Conservation (phyloP, 2,329 filamentous ascomycete genomes). For the Ascosphaera aggregata region DNA sequence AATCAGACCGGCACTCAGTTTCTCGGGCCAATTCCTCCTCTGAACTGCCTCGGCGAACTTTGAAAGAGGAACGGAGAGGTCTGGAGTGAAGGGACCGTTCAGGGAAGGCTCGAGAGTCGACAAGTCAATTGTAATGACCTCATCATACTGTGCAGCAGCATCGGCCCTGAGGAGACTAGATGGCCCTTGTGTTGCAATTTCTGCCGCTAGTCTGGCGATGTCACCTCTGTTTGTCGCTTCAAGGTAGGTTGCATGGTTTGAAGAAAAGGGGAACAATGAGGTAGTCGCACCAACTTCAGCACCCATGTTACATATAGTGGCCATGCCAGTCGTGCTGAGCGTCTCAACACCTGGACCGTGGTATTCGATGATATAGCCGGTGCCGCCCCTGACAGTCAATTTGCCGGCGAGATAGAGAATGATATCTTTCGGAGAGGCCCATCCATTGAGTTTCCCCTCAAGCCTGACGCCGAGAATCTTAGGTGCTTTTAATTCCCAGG, state of each 20-base stretch:
- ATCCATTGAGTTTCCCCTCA: conserved; percentile 62
- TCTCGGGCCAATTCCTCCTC: conserved; percentile 72
- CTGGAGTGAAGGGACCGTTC: conserved; percentile 92
- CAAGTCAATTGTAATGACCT: conserved; percentile 75
- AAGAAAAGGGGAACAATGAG: conserved; percentile 81
- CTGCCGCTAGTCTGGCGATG: conserved; percentile 43
- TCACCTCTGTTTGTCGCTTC: conserved; percentile 54
- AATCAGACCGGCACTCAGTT: conserved; percentile 79
- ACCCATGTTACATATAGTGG: conserved; percentile 78
- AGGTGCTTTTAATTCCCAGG: conserved; percentile 93
- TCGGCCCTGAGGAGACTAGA: conserved; percentile 54
- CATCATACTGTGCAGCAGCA: conserved; percentile 62
- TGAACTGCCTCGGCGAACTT: conserved; percentile 68
- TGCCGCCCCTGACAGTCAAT: conserved; percentile 81
- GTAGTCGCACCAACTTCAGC: conserved; percentile 83
- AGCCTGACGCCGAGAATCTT: conserved; percentile 71
- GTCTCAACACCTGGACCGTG: conserved; percentile 75
- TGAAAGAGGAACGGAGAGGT: conserved; percentile 79
- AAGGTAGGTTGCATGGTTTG: conserved; percentile 65
- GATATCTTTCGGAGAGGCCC: conserved; percentile 88
- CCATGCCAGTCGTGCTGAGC: conserved; percentile 80
- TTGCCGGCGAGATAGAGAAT: conserved; percentile 76
- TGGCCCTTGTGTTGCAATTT: conserved; percentile 34
- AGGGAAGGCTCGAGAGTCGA: conserved; percentile 83
- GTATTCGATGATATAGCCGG: conserved; percentile 87